A percentile compares a stretch with the other conserved stretches of the same genome.
Conservation (phyloP, 1,284 basidiomycete species). For the Sanguinoderma infundibulare region DNA sequence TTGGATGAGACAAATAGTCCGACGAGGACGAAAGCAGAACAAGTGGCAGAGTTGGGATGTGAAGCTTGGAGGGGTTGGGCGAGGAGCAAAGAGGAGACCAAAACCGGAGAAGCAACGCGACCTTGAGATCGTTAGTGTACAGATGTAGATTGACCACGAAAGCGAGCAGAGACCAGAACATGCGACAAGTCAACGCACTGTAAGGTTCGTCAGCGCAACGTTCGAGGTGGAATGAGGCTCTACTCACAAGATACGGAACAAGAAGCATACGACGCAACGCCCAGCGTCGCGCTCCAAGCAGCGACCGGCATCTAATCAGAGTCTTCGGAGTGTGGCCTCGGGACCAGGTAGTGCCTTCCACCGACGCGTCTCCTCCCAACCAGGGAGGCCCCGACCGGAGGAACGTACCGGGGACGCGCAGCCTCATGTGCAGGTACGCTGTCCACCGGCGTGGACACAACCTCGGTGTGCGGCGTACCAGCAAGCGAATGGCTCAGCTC, state of each 20-base stretch:
- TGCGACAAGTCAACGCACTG: background rate
- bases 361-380: constrained; percentile 14
- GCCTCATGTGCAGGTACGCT: background rate
- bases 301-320: background rate
- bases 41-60: background rate
- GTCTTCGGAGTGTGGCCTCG: background rate
- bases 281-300: constrained; percentile 6
- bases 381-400: constrained; percentile 15
- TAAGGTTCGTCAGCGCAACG: background rate
- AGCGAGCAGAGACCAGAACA: background rate
- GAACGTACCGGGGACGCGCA: constrained; percentile 11
- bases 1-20: constrained; percentile 8
- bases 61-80: background rate
- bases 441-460: background rate
- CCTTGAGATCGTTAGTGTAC: constrained; percentile 5
- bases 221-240: background rate
- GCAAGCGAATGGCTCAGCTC: background rate
- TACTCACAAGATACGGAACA: constrained; percentile 6
- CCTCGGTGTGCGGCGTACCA: background rate
- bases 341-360: background rate
- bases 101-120: background rate
- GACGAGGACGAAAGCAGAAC: constrained; percentile 14
- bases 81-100: background rate
- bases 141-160: background rate
- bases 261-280: constrained; percentile 1